These are phyloP conservation scores for Oidiodendron maius DNA, from an alignment of 495 filamentous ascomycete genomes.

Conservation along the genomic window DNA sequence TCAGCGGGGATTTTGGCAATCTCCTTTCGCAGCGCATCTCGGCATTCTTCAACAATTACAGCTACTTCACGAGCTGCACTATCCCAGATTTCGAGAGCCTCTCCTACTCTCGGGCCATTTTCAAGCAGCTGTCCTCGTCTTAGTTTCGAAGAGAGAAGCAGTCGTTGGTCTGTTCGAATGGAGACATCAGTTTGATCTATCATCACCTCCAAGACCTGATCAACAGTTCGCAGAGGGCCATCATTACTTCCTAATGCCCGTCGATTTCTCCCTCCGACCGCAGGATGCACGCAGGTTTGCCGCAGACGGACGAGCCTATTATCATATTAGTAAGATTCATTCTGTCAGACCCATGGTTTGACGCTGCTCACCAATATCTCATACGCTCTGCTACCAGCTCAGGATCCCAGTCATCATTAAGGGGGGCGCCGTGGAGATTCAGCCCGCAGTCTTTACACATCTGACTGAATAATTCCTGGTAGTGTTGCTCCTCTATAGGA, in stretches of 20 bases:
- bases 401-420: conserved; percentile 54
- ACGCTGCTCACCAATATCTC: conserved; percentile 34
- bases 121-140: conserved; percentile 70
- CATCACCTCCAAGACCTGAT: conserved; percentile 83
- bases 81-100: conserved; percentile 64
- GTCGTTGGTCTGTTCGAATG: conserved; percentile 61
- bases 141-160: conserved; percentile 53
- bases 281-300: conserved; percentile 81
- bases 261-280: conserved; percentile 64
- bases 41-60: conserved; percentile 55
- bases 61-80: conserved; percentile 48
- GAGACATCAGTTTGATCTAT: conserved; percentile 68
- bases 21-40: conserved; percentile 44
- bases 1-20: conserved; percentile 11
- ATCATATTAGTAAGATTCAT: background rate
- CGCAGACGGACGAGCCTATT: conserved; percentile 54
- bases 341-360: background rate
- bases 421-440: conserved; percentile 54
- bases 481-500: conserved; percentile 82
- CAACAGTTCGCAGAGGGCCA: conserved; percentile 69
- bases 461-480: conserved; percentile 61
- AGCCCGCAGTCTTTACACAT: conserved; percentile 67
- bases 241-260: conserved; percentile 56
- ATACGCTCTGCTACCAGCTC: conserved; percentile 42
- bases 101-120: conserved; percentile 41